phyloP scores from a whole-genome alignment of 345 rosid species.

The Cardiospermum halicacabum region DNA sequence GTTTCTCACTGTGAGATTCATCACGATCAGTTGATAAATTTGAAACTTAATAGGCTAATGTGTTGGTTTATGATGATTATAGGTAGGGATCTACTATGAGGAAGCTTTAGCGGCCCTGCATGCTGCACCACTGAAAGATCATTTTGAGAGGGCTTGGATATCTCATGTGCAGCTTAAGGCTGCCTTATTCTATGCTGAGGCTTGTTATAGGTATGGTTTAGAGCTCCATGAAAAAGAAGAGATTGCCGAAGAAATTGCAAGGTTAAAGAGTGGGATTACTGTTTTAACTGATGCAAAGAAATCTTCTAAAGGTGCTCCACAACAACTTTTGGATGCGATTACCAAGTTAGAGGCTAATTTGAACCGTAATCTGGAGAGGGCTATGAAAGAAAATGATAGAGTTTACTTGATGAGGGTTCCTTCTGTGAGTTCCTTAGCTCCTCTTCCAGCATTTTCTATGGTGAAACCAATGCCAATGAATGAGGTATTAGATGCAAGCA shows the following conservation, averaged over 20 bases:
- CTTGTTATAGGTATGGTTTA: conserved; percentile 74
- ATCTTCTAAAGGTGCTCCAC: conserved; percentile 72
- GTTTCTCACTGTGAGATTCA: neutral
- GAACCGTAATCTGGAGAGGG: conserved; percentile 78
- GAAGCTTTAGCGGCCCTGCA: conserved; percentile 78
- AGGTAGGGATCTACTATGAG: conserved; percentile 93
- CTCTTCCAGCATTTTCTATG: conserved; percentile 85
- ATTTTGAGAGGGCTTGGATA: conserved; percentile 91
- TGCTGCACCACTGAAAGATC: conserved; percentile 78
- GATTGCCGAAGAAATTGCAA: conserved; percentile 88
- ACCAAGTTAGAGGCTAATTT: conserved; percentile 72
- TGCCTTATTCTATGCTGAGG: conserved; percentile 74
- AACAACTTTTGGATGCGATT: conserved; percentile 82
- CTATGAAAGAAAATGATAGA: conserved; percentile 95
- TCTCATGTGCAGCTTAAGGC: conserved; percentile 92
- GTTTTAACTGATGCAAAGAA: conserved; percentile 77
- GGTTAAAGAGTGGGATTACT: conserved; percentile 67
- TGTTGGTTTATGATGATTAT: conserved; percentile 19
- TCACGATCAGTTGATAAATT: too few relatives aligned
- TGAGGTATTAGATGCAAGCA: conserved; percentile 92
- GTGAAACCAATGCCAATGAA: conserved; percentile 85
- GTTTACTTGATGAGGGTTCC: conserved; percentile 99
- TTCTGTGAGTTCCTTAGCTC: conserved; percentile 66
- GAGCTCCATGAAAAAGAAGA: conserved; percentile 98
- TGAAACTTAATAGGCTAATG: too few relatives aligned